A percentile compares a stretch with the other conserved stretches of the same genome.
phyloP scores from a whole-genome alignment of 352 stramenopile genomes.

The Globisporangium spinosum region DNA sequence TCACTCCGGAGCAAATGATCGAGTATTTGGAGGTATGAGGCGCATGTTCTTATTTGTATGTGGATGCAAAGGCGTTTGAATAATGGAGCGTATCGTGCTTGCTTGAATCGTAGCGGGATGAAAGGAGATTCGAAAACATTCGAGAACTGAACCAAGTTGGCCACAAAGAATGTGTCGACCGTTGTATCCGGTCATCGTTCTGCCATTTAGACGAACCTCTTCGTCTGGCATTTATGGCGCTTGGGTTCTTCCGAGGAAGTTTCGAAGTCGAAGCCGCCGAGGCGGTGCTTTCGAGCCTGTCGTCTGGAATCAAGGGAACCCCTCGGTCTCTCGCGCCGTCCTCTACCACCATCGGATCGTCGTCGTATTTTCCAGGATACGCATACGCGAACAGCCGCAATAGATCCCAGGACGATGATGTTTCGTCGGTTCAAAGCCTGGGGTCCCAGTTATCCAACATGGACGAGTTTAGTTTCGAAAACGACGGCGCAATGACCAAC shows the following conservation, averaged over 20 bases:
- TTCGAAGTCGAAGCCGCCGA: conserved; percentile 71
- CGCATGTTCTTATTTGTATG: neutral
- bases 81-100: neutral
- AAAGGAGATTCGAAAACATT: conserved; percentile 70
- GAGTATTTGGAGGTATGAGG: conserved; percentile 56
- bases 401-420: conserved; percentile 41
- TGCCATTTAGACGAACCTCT: conserved; percentile 67
- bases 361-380: conserved; percentile 47
- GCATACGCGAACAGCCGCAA: conserved; percentile 40
- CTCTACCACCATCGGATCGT: conserved; percentile 26
- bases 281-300: conserved; percentile 60
- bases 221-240: conserved; percentile 76
- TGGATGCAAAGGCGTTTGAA: neutral
- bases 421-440: conserved; percentile 49
- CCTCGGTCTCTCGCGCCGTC: conserved; percentile 27
- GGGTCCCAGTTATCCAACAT: conserved; percentile 64
- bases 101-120: conserved; percentile 36
- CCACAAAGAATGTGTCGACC: conserved; percentile 74
- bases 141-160: conserved; percentile 70
- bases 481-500: conserved; percentile 76
- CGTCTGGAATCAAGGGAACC: conserved; percentile 19
- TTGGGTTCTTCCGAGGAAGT: conserved; percentile 77
- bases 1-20: conserved; percentile 79
- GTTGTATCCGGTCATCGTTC: conserved; percentile 81
- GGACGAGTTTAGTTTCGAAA: conserved; percentile 71